Conservation (phyloP, 2,329 filamentous ascomycete species). For the Spiromastix sp. region DNA sequence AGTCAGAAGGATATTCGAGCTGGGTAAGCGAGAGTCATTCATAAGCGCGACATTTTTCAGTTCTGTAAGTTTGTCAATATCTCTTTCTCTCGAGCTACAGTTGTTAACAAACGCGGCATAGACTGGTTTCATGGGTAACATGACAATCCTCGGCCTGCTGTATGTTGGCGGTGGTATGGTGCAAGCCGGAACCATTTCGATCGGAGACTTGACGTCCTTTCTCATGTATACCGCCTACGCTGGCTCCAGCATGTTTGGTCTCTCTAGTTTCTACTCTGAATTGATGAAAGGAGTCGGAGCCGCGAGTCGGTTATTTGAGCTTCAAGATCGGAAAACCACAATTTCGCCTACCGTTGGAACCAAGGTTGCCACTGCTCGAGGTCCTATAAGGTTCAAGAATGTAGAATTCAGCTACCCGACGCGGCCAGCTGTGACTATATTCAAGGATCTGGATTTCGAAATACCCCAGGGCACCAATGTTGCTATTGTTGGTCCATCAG, state of each 20-base stretch:
- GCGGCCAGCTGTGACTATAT: conserved; percentile 81
- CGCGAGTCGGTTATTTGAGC: conserved; percentile 88
- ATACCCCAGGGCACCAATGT: conserved; percentile 92
- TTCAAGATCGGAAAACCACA: conserved; percentile 78
- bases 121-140: conserved; percentile 87
- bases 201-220: conserved; percentile 91
- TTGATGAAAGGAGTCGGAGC: conserved; percentile 98
- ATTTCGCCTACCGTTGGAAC: conserved; percentile 78
- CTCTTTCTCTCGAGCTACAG: neutral
- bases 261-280: conserved; percentile 95
- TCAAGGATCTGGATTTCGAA: conserved; percentile 77
- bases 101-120: conserved; percentile 29
- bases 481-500: conserved; percentile 90
- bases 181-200: conserved; percentile 69
- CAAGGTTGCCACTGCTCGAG: conserved; percentile 72
- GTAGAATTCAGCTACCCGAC: conserved; percentile 90
- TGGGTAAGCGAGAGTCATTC: conserved; percentile 78
- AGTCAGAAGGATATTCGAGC: conserved; percentile 79
- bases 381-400: conserved; percentile 76
- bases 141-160: conserved; percentile 86
- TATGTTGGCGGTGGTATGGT: conserved; percentile 89
- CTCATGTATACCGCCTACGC: conserved; percentile 95
- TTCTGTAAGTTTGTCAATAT: conserved; percentile 29
- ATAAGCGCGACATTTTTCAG: conserved; percentile 87
- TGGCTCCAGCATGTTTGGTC: conserved; percentile 78